Percentiles rank a stretch among this genome's conserved stretches.
Evolutionary conservation across 2,329 filamentous ascomycete species (phyloP).

Genomic region (Microdochium trichocladiopsis): DNA sequence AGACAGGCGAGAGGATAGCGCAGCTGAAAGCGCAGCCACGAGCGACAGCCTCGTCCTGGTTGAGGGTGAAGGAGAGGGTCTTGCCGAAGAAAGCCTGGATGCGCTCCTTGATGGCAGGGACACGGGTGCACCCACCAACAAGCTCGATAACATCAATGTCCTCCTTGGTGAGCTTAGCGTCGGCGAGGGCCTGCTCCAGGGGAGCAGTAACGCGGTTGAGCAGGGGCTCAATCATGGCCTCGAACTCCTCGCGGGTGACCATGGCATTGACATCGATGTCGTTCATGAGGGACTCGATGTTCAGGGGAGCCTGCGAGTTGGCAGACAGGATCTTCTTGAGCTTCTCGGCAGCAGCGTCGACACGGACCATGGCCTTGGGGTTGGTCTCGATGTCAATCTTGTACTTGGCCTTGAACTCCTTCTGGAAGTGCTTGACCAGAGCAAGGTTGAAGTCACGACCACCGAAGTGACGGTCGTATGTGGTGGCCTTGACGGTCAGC

Average conservation of each 20-base stretch:
- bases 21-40: constrained; percentile 96
- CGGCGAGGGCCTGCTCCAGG: constrained; percentile 86
- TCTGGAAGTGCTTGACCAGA: constrained; percentile 86
- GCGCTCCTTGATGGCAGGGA: constrained; percentile 84
- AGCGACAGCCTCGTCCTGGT: constrained; percentile 95
- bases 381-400: constrained; percentile 93
- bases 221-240: constrained; percentile 81
- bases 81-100: constrained; percentile 89
- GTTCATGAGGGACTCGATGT: constrained; percentile 98
- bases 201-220: constrained; percentile 66
- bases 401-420: constrained; percentile 96
- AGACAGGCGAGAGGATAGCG: constrained; percentile 92
- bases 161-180: constrained; percentile 82
- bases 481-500: constrained; percentile 84
- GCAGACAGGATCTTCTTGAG: constrained; percentile 97
- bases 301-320: constrained; percentile 86
- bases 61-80: constrained; percentile 87
- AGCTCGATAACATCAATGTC: constrained; percentile 94
- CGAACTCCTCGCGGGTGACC: constrained; percentile 90
- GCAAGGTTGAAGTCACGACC: constrained; percentile 96
- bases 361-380: constrained; percentile 81
- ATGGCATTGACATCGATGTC: constrained; percentile 85
- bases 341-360: constrained; percentile 87
- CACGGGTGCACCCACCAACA: constrained; percentile 89
- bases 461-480: constrained; percentile 93